Evolutionary conservation across 2,329 filamentous ascomycete species (phyloP), one percentile per base, ranked within the genome.

Genomic region (Clarireedia paspali): DNA sequence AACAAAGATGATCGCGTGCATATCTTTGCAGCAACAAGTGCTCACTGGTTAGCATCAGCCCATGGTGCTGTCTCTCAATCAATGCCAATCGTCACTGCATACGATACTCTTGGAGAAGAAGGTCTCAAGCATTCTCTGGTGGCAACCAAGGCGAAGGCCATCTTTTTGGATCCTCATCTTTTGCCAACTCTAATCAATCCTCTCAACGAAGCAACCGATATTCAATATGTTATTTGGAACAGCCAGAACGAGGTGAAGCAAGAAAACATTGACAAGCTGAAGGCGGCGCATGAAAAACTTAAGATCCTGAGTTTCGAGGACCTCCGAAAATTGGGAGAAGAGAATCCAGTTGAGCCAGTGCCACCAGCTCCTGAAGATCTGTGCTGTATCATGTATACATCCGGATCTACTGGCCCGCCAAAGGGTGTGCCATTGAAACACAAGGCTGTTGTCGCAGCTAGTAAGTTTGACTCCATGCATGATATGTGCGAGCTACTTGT

Each of bases 381-480:
- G 14, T 94, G 87, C 73, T 95, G 91, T 71, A 80, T 87, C 70
- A 87, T 87, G 83, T 87, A 87, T 70, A 96, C 91, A 0, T 96
- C 91, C 34, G 91, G 91, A 39, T 92, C 89, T 14, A 95, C 90
- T 0, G 91, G 91, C 45, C 79, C 87, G 6, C 91, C 91, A 55
- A 96, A 96, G 77, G 91, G 91, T 67, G 91, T 95, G 46, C 83
- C 89, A 50, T 80, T 96, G 66, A 87, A 85, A 30, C 91, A 96
- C 71, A 86, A 82, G 67, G 88, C 86, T 64, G 85, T 96, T 40
- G 78, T 96, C 56, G 89, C 90, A 61, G 88, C 88, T 55, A 79
- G 84, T 87, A 75, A 72, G 81, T 75, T 90, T 45, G 81, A 70
- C 84, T 80, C 66, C 86, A 84, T 63, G 30, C 10, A 34, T 34